Base-by-base conservation (phyloP, 805 yeast genomes). In the Clavispora asparagi region DNA sequence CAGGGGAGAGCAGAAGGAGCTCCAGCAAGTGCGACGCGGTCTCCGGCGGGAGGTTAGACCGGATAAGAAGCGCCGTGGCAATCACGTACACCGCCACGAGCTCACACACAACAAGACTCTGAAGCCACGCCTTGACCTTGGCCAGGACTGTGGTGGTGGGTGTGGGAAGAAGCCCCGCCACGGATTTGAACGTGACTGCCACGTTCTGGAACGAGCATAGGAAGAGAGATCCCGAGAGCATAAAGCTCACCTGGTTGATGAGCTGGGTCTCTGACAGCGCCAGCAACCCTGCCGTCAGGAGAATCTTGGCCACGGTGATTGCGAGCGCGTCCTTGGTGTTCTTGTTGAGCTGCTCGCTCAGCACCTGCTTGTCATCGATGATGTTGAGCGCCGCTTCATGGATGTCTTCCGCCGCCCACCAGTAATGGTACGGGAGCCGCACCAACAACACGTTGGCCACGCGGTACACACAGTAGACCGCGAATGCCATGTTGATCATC, bases 161-260 rank as follows among this genome's bases (percentile, higher is more conserved):
- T 6, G 62, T 44, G 2, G 71, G 68, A 37, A 66, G 58, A 25
- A 63, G 48, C 31, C 59, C 55, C 9, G 67, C 61, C 13, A 83
- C 62, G 30, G 83, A 82, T 37, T 78, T 74, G 47, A 84, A 75
- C 0, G 91, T 83, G 36, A 74, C 65, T 41, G 75, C 61, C 1
- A 85, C 90, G 45, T 83, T 83, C 25, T 85, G 81, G 54, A 85
- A 74, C 1, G 88, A 81, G 47, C 85, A 75, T 0, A 78, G 56
- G 54, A 85, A 84, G 43, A 85, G 67, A 13, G 76, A 71, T 10
- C 83, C 79, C 1, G 87, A 79, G 13, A 84, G 57, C 2, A 79
- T 51, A 47, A 84, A 72, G 39, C 78, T 68, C 35, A 78, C 62
- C 53, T 71, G 76, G 46, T 71, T 71, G 25, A 73, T 65, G 49